phyloP scores from a whole-genome alignment of 1,284 basidiomycete species.

The Cryptococcus sp. region DNA sequence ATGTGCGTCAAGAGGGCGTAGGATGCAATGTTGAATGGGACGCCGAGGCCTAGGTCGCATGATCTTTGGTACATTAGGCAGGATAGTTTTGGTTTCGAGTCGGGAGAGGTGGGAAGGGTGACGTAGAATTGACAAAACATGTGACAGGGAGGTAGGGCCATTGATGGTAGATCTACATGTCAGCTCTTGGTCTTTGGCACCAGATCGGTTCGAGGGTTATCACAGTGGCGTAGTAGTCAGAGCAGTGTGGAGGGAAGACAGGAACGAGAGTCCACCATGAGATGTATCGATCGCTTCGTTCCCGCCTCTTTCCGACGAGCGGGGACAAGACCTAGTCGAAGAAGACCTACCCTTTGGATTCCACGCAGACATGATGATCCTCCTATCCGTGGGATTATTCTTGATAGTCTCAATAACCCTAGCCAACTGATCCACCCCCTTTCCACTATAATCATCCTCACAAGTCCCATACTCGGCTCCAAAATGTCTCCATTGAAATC shows the following conservation, averaged over 20 bases:
- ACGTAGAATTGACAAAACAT: slow-evolving; percentile 99
- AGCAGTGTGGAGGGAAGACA: too few species aligned
- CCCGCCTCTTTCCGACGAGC: background rate
- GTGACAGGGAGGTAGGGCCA: slow-evolving; percentile 98
- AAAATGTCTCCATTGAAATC: slow-evolving; percentile 98
- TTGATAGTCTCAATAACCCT: slow-evolving; percentile 90
- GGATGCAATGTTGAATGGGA: slow-evolving; percentile 98
- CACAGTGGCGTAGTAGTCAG: too few species aligned
- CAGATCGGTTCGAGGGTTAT: too few species aligned
- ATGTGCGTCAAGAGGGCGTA: slow-evolving; percentile 96
- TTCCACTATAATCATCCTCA: slow-evolving; percentile 73
- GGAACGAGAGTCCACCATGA: too few species aligned
- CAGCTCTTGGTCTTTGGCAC: background rate
- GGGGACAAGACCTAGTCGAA: background rate
- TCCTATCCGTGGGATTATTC: slow-evolving; percentile 85
- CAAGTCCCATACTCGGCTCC: slow-evolving; percentile 83
- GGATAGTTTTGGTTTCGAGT: slow-evolving; percentile 65
- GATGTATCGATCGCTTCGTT: too few species aligned
- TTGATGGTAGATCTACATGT: slow-evolving; percentile 66
- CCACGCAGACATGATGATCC: slow-evolving; percentile 97
- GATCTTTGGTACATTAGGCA: slow-evolving; percentile 99
- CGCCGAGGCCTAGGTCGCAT: slow-evolving; percentile 91
- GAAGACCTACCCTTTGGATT: slow-evolving; percentile 77
- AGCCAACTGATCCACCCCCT: slow-evolving; percentile 89
- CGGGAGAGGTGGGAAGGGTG: slow-evolving; percentile 59